Conservation (phyloP, 2,329 filamentous ascomycete species). For the Pseudocercospora ulei region DNA sequence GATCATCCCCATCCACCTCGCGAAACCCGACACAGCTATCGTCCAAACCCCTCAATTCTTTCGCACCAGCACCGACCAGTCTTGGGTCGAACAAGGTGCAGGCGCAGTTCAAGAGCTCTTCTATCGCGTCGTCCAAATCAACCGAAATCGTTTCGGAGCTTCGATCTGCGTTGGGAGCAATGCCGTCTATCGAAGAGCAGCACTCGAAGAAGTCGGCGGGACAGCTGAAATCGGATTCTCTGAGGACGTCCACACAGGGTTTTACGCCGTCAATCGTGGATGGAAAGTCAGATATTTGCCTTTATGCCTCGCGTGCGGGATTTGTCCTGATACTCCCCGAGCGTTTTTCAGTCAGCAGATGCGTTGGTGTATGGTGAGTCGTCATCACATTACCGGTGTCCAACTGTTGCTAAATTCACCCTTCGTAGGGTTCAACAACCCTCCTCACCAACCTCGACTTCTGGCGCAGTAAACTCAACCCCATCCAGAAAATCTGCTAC, state of each 20-base stretch:
- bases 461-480: slow-evolving; percentile 35
- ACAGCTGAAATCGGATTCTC: slow-evolving; percentile 40
- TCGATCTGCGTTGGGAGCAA: slow-evolving; percentile 40
- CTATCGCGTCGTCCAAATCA: slow-evolving; percentile 40
- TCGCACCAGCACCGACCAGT: slow-evolving; percentile 36
- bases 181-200: slow-evolving; percentile 37
- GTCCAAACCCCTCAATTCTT: slow-evolving; percentile 41
- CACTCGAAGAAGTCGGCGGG: slow-evolving; percentile 38
- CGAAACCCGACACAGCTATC: slow-evolving; percentile 36
- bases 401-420: background rate
- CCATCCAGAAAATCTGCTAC: slow-evolving; percentile 40
- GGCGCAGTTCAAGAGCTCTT: slow-evolving; percentile 39
- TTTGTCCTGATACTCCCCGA: slow-evolving; percentile 39
- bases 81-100: slow-evolving; percentile 41
- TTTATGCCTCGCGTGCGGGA: slow-evolving; percentile 38
- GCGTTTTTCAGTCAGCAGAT: slow-evolving; percentile 42
- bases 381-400: background rate
- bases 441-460: slow-evolving; percentile 39
- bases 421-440: slow-evolving; percentile 34
- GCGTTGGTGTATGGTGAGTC: slow-evolving; percentile 36
- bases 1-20: slow-evolving; percentile 37
- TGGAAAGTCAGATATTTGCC: slow-evolving; percentile 41
- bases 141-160: slow-evolving; percentile 38
- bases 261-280: slow-evolving; percentile 38
- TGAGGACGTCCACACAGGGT: slow-evolving; percentile 41